A percentile compares a stretch with the other conserved stretches of the same genome.
phyloP scores from a whole-genome alignment of 345 rosid species.

The Eucalyptus cladocalyx region DNA sequence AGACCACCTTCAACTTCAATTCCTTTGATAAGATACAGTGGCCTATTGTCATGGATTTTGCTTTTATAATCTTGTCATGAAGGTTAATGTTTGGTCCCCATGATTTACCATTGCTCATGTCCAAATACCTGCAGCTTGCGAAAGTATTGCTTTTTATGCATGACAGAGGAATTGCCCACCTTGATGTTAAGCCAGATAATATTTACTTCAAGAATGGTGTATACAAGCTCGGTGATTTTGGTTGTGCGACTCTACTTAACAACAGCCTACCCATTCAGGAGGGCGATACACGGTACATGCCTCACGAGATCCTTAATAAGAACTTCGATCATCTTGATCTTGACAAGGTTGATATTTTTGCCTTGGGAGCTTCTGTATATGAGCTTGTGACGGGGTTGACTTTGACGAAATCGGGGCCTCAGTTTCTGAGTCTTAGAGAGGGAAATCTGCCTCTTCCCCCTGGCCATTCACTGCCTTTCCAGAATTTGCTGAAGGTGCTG shows the following conservation, averaged over 20 bases:
- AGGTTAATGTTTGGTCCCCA: neutral
- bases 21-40: neutral
- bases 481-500: conserved; percentile 77
- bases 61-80: neutral
- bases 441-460: conserved; percentile 88
- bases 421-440: conserved; percentile 51
- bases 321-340: conserved; percentile 70
- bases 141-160: conserved; percentile 73
- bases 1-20: neutral
- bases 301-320: conserved; percentile 84
- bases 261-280: conserved; percentile 85
- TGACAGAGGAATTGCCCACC: conserved; percentile 75
- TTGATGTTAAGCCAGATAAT: conserved; percentile 95
- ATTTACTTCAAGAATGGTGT: conserved; percentile 69
- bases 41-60: neutral
- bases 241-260: conserved; percentile 76
- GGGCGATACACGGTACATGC: conserved; percentile 98
- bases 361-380: conserved; percentile 66
- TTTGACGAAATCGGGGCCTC: conserved; percentile 56
- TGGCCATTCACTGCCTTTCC: conserved; percentile 76
- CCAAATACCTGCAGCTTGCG: conserved; percentile 44
- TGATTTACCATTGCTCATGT: neutral
- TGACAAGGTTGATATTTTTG: conserved; percentile 89
- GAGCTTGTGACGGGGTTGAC: conserved; percentile 70
- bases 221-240: conserved; percentile 93